Evolutionary conservation across 495 filamentous ascomycete species (phyloP).

Genomic region (Darksidea phi): DNA sequence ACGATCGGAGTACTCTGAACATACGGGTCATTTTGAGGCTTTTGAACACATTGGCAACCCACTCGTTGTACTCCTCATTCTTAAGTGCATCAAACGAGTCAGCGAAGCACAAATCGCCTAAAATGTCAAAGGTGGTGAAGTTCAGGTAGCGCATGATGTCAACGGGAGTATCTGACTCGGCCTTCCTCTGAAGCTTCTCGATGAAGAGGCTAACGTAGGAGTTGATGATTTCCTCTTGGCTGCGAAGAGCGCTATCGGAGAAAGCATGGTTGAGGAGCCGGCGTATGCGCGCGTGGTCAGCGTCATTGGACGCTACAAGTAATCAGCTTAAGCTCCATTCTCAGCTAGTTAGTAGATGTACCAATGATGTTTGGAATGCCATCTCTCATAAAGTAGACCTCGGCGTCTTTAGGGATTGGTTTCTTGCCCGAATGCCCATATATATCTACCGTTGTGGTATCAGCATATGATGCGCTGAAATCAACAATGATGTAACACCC

Average conservation of each 20-base stretch:
- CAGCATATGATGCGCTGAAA: too few species aligned
- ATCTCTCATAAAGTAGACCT: neutral
- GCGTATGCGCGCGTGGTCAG: conserved; percentile 19
- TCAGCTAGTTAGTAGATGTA: neutral
- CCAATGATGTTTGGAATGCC: conserved; percentile 1
- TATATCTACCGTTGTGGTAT: neutral
- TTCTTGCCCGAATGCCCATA: neutral
- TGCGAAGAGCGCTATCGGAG: conserved; percentile 25
- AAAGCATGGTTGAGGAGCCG: conserved; percentile 30
- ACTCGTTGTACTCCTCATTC: conserved; percentile 6
- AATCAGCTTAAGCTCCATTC: neutral
- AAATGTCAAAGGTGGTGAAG: conserved; percentile 38
- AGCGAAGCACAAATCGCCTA: conserved; percentile 38
- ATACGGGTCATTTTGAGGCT: conserved; percentile 1
- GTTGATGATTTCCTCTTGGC: conserved; percentile 30
- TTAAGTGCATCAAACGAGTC: conserved; percentile 35
- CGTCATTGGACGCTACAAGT: conserved; percentile 3
- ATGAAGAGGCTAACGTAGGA: conserved; percentile 15
- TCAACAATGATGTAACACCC: too few species aligned
- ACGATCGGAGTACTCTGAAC: neutral
- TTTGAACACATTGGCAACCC: conserved; percentile 9
- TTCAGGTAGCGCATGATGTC: conserved; percentile 30
- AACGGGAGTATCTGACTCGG: conserved; percentile 11
- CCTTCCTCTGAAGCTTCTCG: conserved; percentile 36
- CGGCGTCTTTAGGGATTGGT: conserved; percentile 3